Percentiles rank a stretch among this genome's conserved stretches.
Evolutionary conservation across 2,329 filamentous ascomycete genomes (phyloP).

Genomic region (Thermoascus crustaceus): DNA sequence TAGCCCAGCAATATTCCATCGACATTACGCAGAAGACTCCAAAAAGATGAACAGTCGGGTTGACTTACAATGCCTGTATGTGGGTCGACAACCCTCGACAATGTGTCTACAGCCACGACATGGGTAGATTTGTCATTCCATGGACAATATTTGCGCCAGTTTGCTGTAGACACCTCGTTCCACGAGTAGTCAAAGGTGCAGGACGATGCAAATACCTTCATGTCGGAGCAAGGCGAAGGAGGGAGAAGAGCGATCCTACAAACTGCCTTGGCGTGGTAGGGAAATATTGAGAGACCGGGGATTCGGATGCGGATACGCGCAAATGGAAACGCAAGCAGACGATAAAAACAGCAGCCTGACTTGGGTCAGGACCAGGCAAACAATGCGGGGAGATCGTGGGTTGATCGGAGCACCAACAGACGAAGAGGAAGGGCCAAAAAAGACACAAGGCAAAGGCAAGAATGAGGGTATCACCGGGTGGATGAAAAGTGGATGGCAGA

Average conservation of each 20-base stretch:
- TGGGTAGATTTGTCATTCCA: slow-evolving; percentile 99
- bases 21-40: not conserved
- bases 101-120: slow-evolving; percentile 88
- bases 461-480: too few relatives aligned
- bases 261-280: too few relatives aligned
- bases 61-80: slow-evolving; percentile 57
- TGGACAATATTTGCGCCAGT: slow-evolving; percentile 98
- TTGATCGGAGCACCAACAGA: too few relatives aligned
- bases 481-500: too few relatives aligned
- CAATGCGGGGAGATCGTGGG: too few relatives aligned
- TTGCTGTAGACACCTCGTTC: slow-evolving; percentile 94
- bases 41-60: slow-evolving; percentile 4
- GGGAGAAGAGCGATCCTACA: not conserved
- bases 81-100: slow-evolving; percentile 62
- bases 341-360: too few relatives aligned
- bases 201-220: slow-evolving; percentile 92
- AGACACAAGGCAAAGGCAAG: too few relatives aligned
- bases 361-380: too few relatives aligned
- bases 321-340: too few relatives aligned
- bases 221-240: slow-evolving; percentile 33
- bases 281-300: not conserved
- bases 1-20: not conserved
- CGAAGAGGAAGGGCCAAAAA: too few relatives aligned
- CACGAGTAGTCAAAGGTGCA: slow-evolving; percentile 96
- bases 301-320: not conserved